These are phyloP conservation scores for Psilocybe tampanensis DNA, from an alignment of 768 basidiomycete genomes.

Conservation along the genomic window DNA sequence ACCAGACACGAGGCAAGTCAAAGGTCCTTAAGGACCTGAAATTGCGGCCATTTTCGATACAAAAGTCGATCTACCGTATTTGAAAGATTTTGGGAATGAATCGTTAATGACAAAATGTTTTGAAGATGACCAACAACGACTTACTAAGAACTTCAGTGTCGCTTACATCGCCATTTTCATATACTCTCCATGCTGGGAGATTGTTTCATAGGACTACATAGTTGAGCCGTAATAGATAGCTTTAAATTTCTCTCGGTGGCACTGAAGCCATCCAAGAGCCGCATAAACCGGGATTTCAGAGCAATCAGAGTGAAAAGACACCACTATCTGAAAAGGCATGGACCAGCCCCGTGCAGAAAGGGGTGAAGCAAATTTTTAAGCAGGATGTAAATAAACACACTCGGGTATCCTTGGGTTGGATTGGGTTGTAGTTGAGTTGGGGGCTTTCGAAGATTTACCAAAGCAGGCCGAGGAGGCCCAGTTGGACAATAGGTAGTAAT, in stretches of 20 bases:
- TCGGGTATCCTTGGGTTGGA: not conserved
- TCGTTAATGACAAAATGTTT: constrained; percentile 3
- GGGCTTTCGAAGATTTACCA: not conserved
- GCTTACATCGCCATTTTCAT: not conserved
- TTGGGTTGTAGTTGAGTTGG: not conserved
- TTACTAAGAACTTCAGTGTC: not conserved
- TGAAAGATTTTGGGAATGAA: constrained; percentile 2
- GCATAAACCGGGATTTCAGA: not conserved
- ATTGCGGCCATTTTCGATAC: not conserved
- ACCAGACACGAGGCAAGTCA: not conserved
- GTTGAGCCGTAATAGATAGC: not conserved
- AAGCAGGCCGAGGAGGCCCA: not conserved
- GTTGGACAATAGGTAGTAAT: not conserved
- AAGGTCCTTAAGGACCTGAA: constrained; percentile 7
- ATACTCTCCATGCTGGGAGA: not conserved
- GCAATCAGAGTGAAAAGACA: not conserved
- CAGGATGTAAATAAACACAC: not conserved
- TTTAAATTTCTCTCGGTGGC: not conserved
- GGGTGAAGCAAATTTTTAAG: not conserved
- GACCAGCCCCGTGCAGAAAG: not conserved
- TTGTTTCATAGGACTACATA: not conserved
- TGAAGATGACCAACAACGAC: constrained; percentile 7
- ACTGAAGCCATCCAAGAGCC: not conserved
- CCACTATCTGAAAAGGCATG: not conserved
- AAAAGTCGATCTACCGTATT: constrained; percentile 1